phyloP scores from a whole-genome alignment of 1,139 yeast genomes.

The Saccharomyces hybrid region DNA sequence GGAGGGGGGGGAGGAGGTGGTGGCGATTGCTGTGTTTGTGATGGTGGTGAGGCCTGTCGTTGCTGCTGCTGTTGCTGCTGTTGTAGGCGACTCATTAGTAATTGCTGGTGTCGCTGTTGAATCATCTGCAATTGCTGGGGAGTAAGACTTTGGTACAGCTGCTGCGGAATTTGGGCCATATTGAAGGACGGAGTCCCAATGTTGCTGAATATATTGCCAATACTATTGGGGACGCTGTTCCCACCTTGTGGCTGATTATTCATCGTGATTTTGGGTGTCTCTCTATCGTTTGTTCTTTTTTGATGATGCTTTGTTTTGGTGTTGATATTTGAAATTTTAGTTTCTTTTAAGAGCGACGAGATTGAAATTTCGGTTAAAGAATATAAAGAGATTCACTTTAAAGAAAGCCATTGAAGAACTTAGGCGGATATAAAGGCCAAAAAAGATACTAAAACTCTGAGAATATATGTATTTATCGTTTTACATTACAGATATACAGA shows the following conservation, averaged over 20 bases:
- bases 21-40: not conserved
- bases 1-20: not conserved
- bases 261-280: not conserved
- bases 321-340: not conserved
- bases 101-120: conserved; percentile 31
- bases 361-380: not conserved
- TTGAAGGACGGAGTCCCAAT: conserved; percentile 32
- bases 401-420: not conserved
- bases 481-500: conserved; percentile 24
- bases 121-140: conserved; percentile 33
- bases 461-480: conserved; percentile 22
- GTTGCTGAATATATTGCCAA: conserved; percentile 19
- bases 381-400: not conserved
- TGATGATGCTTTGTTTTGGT: conserved; percentile 3
- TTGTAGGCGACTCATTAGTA: conserved; percentile 24
- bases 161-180: conserved; percentile 30
- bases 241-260: conserved; percentile 3
- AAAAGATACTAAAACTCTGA: not conserved
- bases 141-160: conserved; percentile 27
- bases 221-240: not conserved
- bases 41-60: conserved; percentile 3
- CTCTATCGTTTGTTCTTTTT: conserved; percentile 5
- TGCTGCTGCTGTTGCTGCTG: conserved; percentile 18
- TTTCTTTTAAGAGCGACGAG: not conserved
- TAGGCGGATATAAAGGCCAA: not conserved